A percentile compares a stretch with the other conserved stretches of the same genome.
phyloP scores from a whole-genome alignment of 495 filamentous ascomycete species.

The Aspergillus olivimuriae region DNA sequence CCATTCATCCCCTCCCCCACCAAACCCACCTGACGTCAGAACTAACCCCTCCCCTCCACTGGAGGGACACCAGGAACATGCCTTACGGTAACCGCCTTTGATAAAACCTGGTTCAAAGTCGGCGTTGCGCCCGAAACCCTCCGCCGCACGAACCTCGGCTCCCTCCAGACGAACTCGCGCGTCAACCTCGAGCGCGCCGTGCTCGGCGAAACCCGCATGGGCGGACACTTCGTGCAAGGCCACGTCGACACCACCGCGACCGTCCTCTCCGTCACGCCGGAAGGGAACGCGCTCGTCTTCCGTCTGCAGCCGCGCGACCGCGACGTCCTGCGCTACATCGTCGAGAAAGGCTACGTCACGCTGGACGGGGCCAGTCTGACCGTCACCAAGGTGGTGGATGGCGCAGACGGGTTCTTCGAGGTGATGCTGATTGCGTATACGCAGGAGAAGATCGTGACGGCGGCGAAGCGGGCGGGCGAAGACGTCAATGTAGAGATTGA shows the following conservation, averaged over 20 bases:
- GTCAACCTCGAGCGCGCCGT: constrained; percentile 96
- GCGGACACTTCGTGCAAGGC: constrained; percentile 68
- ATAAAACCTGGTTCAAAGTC: constrained; percentile 70
- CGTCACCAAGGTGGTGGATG: constrained; percentile 69
- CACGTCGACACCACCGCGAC: constrained; percentile 86
- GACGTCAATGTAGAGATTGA: constrained; percentile 96
- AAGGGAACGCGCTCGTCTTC: constrained; percentile 84
- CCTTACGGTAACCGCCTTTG: constrained; percentile 84
- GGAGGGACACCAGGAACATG: constrained; percentile 70
- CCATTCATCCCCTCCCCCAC: not conserved
- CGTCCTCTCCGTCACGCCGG: constrained; percentile 60
- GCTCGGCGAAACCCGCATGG: constrained; percentile 80
- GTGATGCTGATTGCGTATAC: constrained; percentile 99
- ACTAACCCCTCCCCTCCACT: constrained; percentile 9
- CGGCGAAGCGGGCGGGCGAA: constrained; percentile 73
- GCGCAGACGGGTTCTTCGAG: constrained; percentile 81
- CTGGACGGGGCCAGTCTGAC: constrained; percentile 97
- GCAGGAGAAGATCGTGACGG: constrained; percentile 84
- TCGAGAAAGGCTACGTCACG: constrained; percentile 94
- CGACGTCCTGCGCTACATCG: constrained; percentile 71
- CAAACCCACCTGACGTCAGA: not conserved
- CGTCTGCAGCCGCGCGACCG: constrained; percentile 66
- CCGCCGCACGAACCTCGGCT: constrained; percentile 87
- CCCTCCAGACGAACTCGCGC: constrained; percentile 44
- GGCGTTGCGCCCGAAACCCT: constrained; percentile 95